phyloP scores from a whole-genome alignment of 306 rosid species.

The Sophora flavescens region DNA sequence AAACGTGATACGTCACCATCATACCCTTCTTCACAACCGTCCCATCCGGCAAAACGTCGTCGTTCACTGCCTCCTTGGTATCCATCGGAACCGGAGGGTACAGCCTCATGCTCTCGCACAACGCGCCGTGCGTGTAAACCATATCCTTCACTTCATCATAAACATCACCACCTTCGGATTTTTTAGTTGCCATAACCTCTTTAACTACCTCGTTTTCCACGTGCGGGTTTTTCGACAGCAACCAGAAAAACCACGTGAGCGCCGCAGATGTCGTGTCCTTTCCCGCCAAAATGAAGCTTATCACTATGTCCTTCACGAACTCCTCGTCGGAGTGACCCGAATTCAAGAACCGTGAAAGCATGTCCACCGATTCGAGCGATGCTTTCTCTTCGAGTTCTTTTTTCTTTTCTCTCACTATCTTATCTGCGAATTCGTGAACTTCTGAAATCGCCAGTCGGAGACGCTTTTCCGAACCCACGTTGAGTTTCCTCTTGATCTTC shows the following conservation, averaged over 20 bases:
- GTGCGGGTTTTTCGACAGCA: constrained; percentile 53
- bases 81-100: constrained; percentile 78
- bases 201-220: constrained; percentile 59
- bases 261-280: constrained; percentile 68
- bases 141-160: constrained; percentile 71
- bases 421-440: constrained; percentile 60
- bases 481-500: constrained; percentile 55
- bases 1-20: constrained; percentile 57
- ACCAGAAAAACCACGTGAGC: constrained; percentile 74
- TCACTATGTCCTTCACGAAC: constrained; percentile 60
- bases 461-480: constrained; percentile 66
- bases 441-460: constrained; percentile 41
- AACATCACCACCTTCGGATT: constrained; percentile 10
- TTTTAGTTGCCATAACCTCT: constrained; percentile 46
- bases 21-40: constrained; percentile 70
- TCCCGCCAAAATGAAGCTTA: constrained; percentile 72
- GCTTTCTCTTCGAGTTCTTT: constrained; percentile 47
- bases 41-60: constrained; percentile 79
- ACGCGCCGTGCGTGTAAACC: constrained; percentile 79
- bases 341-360: constrained; percentile 67
- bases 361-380: constrained; percentile 52
- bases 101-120: constrained; percentile 83
- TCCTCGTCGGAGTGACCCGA: constrained; percentile 61
- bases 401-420: constrained; percentile 61
- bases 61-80: constrained; percentile 48